Conservation (phyloP, 2,329 filamentous ascomycete genomes). For the Diaporthe citri region DNA sequence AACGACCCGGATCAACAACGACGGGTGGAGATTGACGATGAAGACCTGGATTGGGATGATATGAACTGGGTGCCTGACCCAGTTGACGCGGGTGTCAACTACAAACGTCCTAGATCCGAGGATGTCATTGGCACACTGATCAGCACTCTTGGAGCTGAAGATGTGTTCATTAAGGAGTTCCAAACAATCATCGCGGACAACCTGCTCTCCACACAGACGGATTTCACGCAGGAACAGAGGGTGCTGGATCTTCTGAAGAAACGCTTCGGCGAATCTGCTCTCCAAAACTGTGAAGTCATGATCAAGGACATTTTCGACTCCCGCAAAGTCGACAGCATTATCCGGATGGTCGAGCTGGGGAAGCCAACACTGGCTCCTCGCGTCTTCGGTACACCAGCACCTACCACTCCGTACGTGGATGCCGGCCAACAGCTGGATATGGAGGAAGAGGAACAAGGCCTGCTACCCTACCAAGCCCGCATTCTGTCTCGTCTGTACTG, state of each 20-base stretch:
- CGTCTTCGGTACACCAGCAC: slow-evolving; percentile 43
- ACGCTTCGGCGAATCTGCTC: slow-evolving; percentile 84
- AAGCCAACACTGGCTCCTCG: slow-evolving; percentile 38
- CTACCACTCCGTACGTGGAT: slow-evolving; percentile 4
- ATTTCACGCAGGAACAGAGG: slow-evolving; percentile 83
- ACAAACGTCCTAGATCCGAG: slow-evolving; percentile 87
- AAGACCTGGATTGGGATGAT: slow-evolving; percentile 89
- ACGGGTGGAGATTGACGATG: slow-evolving; percentile 67
- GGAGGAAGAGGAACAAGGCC: slow-evolving; percentile 60
- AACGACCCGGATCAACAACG: slow-evolving; percentile 70
- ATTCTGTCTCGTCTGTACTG: slow-evolving; percentile 95
- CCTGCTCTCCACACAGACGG: slow-evolving; percentile 74
- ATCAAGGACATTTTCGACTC: slow-evolving; percentile 92
- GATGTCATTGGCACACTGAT: slow-evolving; percentile 93
- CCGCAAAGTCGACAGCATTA: slow-evolving; percentile 75
- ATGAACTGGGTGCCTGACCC: slow-evolving; percentile 95
- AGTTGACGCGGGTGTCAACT: slow-evolving; percentile 91
- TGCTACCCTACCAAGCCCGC: slow-evolving; percentile 78
- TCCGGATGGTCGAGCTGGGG: slow-evolving; percentile 66
- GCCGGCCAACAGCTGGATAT: slow-evolving; percentile 44
- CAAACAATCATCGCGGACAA: slow-evolving; percentile 90
- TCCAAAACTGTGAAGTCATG: slow-evolving; percentile 98
- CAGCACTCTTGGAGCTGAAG: slow-evolving; percentile 87
- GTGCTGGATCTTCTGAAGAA: slow-evolving; percentile 90
- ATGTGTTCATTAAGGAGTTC: slow-evolving; percentile 94